Base-by-base conservation (phyloP, 2,329 filamentous ascomycete species). In the Neonectria neomacrospora region DNA sequence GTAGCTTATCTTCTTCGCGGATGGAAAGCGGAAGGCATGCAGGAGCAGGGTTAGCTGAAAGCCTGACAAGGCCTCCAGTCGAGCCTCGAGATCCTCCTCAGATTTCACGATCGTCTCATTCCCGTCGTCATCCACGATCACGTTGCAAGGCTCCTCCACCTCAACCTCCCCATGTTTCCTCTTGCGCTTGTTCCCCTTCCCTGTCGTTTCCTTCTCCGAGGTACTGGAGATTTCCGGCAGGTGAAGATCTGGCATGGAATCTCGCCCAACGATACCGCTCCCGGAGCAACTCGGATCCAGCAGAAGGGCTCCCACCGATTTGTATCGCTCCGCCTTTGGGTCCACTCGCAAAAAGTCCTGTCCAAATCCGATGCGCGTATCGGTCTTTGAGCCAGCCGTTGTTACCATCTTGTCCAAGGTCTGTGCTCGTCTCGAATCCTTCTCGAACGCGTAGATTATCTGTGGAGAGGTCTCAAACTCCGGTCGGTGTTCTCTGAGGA, bases 231-330 rank as follows among this genome's bases (percentile, higher is more conserved):
- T 66, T 37, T 80, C 75, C 2, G 83, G 84, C 28, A 97, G 81
- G 65, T 90, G 83, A 42, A 96, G 77, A 67, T 86, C 80, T 5
- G 93, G 89, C 76, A 90, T 87, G 48, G 94, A 92, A 71, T 97
- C 94, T 20, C 96, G 87, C 2, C 94, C 93, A 23, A 97, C 88
- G 59, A 99, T 99, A 1, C 96, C 96, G 75, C 93, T 97, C 0
- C 96, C 96, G 1, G 94, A 97, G 76, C 96, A 99, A 75, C 93
- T 97, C 0, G 96, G 96, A 75, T 99, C 96, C 2, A 99, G 85
- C 0, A 99, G 83, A 42, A 99, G 82, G 8, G 91, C 91, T 0
- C 89, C 88, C n/a, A 97, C 93, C n/a, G 88, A 81, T 50, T 80
- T 79, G 72, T 90, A 95, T 50, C 85, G 83, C 3, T 82, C 77